Evolutionary conservation across 257 asterid genomes (phyloP).

Genomic region (Nicotiana otophora): DNA sequence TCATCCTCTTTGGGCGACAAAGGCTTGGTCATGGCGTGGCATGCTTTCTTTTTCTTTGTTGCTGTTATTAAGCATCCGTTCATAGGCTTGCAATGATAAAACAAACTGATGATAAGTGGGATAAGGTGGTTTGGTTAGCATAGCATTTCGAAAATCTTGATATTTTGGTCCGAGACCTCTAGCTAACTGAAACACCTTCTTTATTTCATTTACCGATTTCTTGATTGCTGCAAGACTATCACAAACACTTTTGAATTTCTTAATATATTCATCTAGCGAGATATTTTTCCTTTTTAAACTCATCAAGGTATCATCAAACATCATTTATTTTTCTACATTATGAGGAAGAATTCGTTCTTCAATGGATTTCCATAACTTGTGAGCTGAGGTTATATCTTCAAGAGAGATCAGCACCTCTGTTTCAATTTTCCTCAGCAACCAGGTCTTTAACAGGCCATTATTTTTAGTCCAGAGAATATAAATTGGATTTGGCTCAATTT

Average conservation of each 20-base stretch:
- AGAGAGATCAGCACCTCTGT: background rate
- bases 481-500: background rate
- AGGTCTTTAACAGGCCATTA: background rate
- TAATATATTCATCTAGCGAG: background rate
- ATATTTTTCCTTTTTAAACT: background rate
- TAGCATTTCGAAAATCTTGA: background rate
- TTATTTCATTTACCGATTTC: background rate
- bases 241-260: background rate
- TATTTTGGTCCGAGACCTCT: background rate
- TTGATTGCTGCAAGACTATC: background rate
- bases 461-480: background rate
- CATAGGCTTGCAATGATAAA: background rate
- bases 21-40: background rate
- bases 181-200: background rate
- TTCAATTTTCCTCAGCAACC: background rate
- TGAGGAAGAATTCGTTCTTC: background rate
- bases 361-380: background rate
- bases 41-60: background rate
- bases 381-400: background rate
- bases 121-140: background rate
- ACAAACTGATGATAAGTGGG: background rate
- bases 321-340: background rate
- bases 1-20: background rate
- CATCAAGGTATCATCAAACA: background rate
- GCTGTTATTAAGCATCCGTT: background rate